Base-by-base conservation (phyloP, 495 filamentous ascomycete species). In the Hamigera avellanea region DNA sequence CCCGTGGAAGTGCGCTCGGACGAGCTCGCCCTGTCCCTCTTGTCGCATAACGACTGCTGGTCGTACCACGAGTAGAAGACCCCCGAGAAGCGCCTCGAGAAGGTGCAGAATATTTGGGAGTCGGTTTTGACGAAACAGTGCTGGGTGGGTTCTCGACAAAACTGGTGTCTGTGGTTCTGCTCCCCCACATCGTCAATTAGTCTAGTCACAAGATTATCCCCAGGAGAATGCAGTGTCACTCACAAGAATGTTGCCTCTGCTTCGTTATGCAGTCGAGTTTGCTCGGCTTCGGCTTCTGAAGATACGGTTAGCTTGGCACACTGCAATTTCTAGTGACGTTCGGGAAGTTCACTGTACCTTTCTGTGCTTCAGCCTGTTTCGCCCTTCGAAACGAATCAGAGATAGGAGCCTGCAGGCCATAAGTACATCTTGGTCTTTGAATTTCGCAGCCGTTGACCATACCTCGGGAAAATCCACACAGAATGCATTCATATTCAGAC, bases 401-500 rank as follows among this genome's bases (percentile, higher is more conserved):
- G 37, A 80, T 72, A 2, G 78, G 78, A 19, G 76, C 74, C 77
- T 81, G 40, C 23, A 9, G 4, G 9, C 9, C 9, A 4, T 23
- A 5, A 23, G 21, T 23, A 23, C 21, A 23, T 23, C 21, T 23
- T 23, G 21, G 21, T 9, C 21, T 23, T 4, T 5, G 21, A 23
- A 5, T 4, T 9, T 23, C 4, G 21, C 21, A 23, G 21, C 21
- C 21, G 5, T 23, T 9, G 21, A 23, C 17, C 48, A 37, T 64
- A 88, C 87, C 75, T 98, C 93, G 0, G 86, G 84, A 54, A 96
- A 96, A 61, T 96, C 91, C 26, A 96, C 88, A 56, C 91, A 98
- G 52, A 95, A 98, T 3, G 93, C 91, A 59, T 95, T 96, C 85
- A 98, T 93, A 47, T 96, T 95, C 56, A 98, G 53, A 2, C 91